Evolutionary conservation across 352 stramenopile species (phyloP).

Genomic region (Pythium plurisporium): DNA sequence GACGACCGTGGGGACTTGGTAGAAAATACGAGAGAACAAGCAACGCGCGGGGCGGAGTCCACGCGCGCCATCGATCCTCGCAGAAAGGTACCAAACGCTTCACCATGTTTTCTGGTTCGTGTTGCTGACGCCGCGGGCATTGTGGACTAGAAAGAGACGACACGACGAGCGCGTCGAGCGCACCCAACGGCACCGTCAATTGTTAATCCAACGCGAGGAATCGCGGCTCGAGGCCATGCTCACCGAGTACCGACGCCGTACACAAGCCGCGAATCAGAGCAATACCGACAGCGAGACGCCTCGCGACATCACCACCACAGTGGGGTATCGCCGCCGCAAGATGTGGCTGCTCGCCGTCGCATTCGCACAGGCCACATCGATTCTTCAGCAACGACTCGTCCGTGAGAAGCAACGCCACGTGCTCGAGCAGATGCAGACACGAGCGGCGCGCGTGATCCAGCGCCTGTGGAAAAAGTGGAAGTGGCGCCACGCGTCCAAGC

Average conservation of each 20-base stretch:
- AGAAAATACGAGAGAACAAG: conserved; percentile 70
- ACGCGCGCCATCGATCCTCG: conserved; percentile 10
- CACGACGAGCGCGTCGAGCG: conserved; percentile 44
- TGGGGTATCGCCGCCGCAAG: conserved; percentile 34
- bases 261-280: conserved; percentile 18
- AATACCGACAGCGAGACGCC: conserved; percentile 21
- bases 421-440: conserved; percentile 31
- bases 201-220: conserved; percentile 41
- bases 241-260: conserved; percentile 34
- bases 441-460: conserved; percentile 52
- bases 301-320: conserved; percentile 25
- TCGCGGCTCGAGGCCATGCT: conserved; percentile 28
- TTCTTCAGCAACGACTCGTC: conserved; percentile 32
- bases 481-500: conserved; percentile 52
- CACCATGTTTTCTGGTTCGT: background rate
- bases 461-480: conserved; percentile 57
- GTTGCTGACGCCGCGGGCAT: background rate
- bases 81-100: conserved; percentile 15
- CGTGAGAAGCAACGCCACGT: conserved; percentile 30
- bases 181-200: conserved; percentile 35
- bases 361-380: conserved; percentile 33
- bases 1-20: background rate
- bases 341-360: conserved; percentile 46
- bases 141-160: conserved; percentile 59
- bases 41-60: conserved; percentile 27